phyloP scores from a whole-genome alignment of 2,329 filamentous ascomycete genomes.

The Tolypocladium album region DNA sequence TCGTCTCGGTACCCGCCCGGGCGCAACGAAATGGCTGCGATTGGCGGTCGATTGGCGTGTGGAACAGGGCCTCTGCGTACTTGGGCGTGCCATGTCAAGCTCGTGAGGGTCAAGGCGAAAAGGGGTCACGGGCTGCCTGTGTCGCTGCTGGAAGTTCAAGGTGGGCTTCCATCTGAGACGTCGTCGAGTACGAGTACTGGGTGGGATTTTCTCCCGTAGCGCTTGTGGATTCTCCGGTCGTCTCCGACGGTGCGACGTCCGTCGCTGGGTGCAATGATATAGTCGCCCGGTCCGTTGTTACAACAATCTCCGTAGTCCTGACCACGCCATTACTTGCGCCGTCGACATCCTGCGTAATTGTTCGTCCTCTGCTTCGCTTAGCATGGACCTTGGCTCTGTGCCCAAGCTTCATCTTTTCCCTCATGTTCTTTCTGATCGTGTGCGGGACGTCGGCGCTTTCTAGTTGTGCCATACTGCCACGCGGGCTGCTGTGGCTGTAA shows the following conservation, averaged over 20 bases:
- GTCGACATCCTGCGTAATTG: neutral
- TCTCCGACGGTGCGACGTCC: neutral
- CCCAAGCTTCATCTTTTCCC: neutral
- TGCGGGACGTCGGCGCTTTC: neutral
- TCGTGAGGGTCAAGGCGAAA: neutral
- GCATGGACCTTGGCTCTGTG: neutral
- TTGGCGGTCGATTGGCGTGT: no score
- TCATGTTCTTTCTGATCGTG: neutral
- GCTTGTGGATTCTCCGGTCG: neutral
- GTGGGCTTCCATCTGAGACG: neutral
- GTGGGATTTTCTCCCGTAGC: neutral
- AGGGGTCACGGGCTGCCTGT: neutral
- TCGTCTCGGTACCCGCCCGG: neutral
- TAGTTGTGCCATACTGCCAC: neutral
- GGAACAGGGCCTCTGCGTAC: neutral
- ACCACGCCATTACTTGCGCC: neutral
- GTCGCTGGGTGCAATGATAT: neutral
- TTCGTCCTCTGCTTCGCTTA: neutral
- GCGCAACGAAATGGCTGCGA: no score
- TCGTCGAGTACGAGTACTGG: neutral
- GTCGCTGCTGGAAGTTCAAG: neutral
- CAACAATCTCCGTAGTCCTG: neutral
- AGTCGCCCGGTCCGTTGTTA: neutral
- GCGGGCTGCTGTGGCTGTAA: neutral
- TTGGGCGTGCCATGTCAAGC: neutral